Percentiles rank a stretch among this genome's conserved stretches.
Conservation (phyloP, 2,329 filamentous ascomycete genomes). For the Fusarium miscanthi region DNA sequence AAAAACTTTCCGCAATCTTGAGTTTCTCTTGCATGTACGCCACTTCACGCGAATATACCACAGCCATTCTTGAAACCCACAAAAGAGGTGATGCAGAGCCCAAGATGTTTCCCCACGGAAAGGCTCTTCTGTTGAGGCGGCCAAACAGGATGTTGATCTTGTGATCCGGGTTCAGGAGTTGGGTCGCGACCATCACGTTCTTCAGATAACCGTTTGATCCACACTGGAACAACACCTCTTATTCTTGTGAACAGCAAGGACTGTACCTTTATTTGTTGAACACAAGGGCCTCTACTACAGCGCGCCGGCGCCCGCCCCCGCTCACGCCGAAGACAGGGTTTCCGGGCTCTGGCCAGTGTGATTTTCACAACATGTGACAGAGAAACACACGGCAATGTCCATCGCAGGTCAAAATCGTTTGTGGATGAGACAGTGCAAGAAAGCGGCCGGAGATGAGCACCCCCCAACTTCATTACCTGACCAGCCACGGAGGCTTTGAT, state of each 20-base stretch:
- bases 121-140: no score
- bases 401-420: neutral
- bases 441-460: neutral
- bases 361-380: neutral
- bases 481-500: neutral
- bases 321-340: neutral
- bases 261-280: rapidly evolving
- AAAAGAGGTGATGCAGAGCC: no score
- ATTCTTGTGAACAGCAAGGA: neutral
- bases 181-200: no score
- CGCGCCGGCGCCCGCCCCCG: rapidly evolving
- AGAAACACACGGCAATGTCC: rapidly evolving
- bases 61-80: no score
- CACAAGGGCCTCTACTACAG: neutral
- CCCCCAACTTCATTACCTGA: neutral
- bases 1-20: no score
- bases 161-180: no score
- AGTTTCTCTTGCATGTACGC: no score
- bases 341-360: neutral
- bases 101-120: no score
- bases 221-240: no score
- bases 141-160: no score
- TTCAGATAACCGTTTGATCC: no score
- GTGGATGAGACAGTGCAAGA: rapidly evolving
- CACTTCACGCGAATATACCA: no score